phyloP scores from a whole-genome alignment of 176 grass and related monocot genomes.

The Musa schizocarpa region DNA sequence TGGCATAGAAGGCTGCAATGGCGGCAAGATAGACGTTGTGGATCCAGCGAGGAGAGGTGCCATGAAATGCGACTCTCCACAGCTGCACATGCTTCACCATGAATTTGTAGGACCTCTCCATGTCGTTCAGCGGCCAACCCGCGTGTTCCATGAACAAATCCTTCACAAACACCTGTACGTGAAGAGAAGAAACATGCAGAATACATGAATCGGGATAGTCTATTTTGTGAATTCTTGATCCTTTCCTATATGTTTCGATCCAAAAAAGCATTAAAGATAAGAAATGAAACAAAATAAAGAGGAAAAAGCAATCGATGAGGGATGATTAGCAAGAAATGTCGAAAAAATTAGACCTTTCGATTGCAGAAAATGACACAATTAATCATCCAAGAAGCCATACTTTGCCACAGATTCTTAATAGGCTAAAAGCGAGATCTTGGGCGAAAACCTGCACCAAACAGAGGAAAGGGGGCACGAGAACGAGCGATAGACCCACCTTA shows the following conservation, averaged over 20 bases:
- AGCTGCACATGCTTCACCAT: constrained; percentile 70
- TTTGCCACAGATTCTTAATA: too few relatives aligned
- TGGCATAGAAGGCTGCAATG: constrained; percentile 70
- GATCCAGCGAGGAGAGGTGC: constrained; percentile 73
- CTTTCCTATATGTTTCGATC: too few relatives aligned
- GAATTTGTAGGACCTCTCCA: constrained; percentile 92
- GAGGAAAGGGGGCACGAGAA: neutral
- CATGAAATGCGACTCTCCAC: constrained; percentile 80
- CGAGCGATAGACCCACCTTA: constrained; percentile 23
- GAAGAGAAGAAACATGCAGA: neutral
- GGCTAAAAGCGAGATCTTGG: too few relatives aligned
- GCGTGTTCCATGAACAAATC: constrained; percentile 80
- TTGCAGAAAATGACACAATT: too few relatives aligned
- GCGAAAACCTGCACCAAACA: neutral
- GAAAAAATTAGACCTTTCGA: too few relatives aligned
- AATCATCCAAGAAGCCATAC: too few relatives aligned
- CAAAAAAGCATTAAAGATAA: too few relatives aligned
- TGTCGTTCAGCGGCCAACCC: constrained; percentile 83
- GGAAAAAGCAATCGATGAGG: neutral
- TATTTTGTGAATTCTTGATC: neutral
- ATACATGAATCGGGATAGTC: too few relatives aligned
- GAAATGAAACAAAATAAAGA: neutral
- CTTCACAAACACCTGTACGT: constrained; percentile 64
- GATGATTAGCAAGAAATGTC: too few relatives aligned
- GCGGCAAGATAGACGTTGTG: constrained; percentile 70